These are phyloP conservation scores for Davidsoniella virescens DNA, from an alignment of 2,329 filamentous ascomycete species.

Conservation along the genomic window DNA sequence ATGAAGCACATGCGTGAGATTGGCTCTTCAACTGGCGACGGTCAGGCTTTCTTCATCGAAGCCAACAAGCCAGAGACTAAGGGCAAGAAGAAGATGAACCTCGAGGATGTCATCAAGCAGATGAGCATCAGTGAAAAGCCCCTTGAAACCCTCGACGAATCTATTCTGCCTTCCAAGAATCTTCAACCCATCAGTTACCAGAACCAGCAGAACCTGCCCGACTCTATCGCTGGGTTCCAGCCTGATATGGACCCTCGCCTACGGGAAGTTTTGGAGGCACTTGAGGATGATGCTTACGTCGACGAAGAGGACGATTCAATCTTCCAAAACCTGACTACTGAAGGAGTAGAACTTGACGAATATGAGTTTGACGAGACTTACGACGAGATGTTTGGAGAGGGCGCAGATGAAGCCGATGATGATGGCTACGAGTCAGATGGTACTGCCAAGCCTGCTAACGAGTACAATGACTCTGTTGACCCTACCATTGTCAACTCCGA, in stretches of 20 bases:
- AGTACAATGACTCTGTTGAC: conserved; percentile 28
- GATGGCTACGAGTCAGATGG: conserved; percentile 91
- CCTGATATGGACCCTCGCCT: conserved; percentile 94
- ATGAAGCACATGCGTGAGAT: conserved; percentile 97
- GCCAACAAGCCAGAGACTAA: conserved; percentile 45
- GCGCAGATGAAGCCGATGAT: conserved; percentile 42
- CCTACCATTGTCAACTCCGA: conserved; percentile 7
- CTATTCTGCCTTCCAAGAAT: conserved; percentile 66
- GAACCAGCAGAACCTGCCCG: conserved; percentile 81
- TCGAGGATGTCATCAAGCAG: conserved; percentile 68
- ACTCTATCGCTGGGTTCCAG: conserved; percentile 83
- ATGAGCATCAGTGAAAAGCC: conserved; percentile 38
- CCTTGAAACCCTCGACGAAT: conserved; percentile 49
- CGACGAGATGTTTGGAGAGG: conserved; percentile 33
- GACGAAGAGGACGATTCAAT: conserved; percentile 73
- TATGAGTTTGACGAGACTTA: conserved; percentile 60
- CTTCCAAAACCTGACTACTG: conserved; percentile 56
- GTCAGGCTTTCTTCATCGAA: conserved; percentile 72
- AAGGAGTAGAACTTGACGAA: conserved; percentile 57
- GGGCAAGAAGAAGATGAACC: conserved; percentile 55
- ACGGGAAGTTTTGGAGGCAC: conserved; percentile 76
- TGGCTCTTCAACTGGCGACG: conserved; percentile 41
- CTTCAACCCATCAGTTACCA: conserved; percentile 67
- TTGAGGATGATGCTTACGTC: conserved; percentile 92
- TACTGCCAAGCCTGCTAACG: conserved; percentile 60